phyloP scores from a whole-genome alignment of 352 stramenopile species.

The Phytophthora foliorum region DNA sequence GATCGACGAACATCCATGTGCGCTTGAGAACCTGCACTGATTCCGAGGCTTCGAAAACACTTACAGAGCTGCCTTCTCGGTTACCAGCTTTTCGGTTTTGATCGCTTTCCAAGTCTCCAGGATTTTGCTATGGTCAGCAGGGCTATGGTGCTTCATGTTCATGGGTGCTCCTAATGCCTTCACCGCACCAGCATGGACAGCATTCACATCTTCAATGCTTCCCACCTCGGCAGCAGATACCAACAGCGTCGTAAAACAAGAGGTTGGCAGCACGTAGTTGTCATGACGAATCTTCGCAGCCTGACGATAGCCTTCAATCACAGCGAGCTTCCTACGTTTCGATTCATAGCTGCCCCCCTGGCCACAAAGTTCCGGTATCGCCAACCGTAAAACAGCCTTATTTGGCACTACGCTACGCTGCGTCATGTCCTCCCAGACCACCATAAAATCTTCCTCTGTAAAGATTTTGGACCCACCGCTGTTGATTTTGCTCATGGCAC shows the following conservation, averaged over 20 bases:
- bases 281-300: slow-evolving; percentile 33
- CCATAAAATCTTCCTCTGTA: slow-evolving; percentile 44
- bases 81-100: slow-evolving; percentile 16
- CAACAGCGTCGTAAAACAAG: slow-evolving; percentile 53
- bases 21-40: no score
- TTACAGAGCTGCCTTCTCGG: slow-evolving; percentile 1
- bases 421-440: slow-evolving; percentile 56
- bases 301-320: slow-evolving; percentile 36
- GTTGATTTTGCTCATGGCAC: slow-evolving; percentile 49
- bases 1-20: no score
- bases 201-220: slow-evolving; percentile 43
- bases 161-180: slow-evolving; percentile 23
- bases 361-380: slow-evolving; percentile 37
- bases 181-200: slow-evolving; percentile 51
- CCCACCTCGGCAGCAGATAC: slow-evolving; percentile 44
- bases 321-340: slow-evolving; percentile 23
- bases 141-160: slow-evolving; percentile 30
- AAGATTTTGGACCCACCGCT: slow-evolving; percentile 21
- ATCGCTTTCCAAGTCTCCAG: slow-evolving; percentile 33
- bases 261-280: slow-evolving; percentile 47
- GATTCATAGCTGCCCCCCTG: slow-evolving; percentile 28
- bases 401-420: slow-evolving; percentile 43
- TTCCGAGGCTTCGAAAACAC: no score
- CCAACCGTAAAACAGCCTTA: slow-evolving; percentile 45
- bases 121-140: slow-evolving; percentile 25